Evolutionary conservation across 192 early-diverging fungal genomes (phyloP).

Genomic region (Backusella westeae): DNA sequence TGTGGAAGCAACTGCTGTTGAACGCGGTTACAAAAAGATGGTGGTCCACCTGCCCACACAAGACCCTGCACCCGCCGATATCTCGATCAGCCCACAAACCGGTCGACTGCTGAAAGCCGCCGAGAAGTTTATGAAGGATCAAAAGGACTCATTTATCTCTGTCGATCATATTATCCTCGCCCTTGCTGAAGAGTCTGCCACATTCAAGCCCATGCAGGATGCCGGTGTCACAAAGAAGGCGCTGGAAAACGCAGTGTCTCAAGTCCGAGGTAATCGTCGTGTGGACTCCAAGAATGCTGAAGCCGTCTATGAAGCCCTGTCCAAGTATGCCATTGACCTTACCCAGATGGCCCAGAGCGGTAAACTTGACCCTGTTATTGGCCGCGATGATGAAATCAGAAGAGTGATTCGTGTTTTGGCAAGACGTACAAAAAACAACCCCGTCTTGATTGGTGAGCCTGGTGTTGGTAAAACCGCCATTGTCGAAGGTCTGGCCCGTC

Average conservation of each 20-base stretch:
- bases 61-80: constrained; percentile 76
- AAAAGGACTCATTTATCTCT: constrained; percentile 87
- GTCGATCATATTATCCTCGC: constrained; percentile 91
- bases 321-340: constrained; percentile 94
- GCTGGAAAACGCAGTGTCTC: constrained; percentile 71
- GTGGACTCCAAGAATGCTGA: constrained; percentile 89
- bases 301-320: constrained; percentile 85
- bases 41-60: constrained; percentile 83
- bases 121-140: constrained; percentile 77
- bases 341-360: constrained; percentile 77
- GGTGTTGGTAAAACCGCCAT: constrained; percentile 85
- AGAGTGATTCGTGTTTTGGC: constrained; percentile 89
- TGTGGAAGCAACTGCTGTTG: constrained; percentile 69
- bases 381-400: constrained; percentile 94
- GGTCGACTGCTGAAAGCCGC: constrained; percentile 68
- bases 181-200: constrained; percentile 66
- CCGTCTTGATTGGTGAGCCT: constrained; percentile 73
- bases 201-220: constrained; percentile 57
- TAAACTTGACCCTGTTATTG: constrained; percentile 96
- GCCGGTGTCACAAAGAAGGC: constrained; percentile 69
- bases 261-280: constrained; percentile 76
- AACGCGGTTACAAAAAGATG: constrained; percentile 76
- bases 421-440: constrained; percentile 81
- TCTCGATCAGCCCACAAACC: constrained; percentile 62
- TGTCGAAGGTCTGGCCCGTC: constrained; percentile 93